These are phyloP conservation scores for Saccharomyces eubayanus DNA, from an alignment of 805 yeast genomes.

Conservation along the genomic window DNA sequence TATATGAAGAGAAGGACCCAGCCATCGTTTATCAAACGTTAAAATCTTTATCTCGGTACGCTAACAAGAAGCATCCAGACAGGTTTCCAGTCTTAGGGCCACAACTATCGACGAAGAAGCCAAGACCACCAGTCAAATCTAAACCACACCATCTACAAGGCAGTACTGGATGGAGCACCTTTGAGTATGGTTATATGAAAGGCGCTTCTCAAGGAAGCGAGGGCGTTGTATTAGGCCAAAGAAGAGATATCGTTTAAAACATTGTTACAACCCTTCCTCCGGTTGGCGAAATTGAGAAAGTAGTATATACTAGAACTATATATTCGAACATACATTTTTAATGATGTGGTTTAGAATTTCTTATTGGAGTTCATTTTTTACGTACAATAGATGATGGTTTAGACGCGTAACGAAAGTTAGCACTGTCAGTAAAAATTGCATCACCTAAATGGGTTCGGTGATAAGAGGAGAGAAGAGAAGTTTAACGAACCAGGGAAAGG, in stretches of 20 bases:
- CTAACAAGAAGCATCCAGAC: slow-evolving; percentile 45
- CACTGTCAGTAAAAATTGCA: neutral
- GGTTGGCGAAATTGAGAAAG: neutral
- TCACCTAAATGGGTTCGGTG: neutral
- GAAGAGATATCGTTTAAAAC: slow-evolving; percentile 35
- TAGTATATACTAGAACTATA: neutral
- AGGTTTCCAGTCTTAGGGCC: slow-evolving; percentile 51
- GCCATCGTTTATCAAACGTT: slow-evolving; percentile 69
- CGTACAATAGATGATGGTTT: neutral
- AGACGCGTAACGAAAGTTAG: neutral
- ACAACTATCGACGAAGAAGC: slow-evolving; percentile 39
- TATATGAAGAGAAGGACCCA: slow-evolving; percentile 67
- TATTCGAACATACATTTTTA: neutral
- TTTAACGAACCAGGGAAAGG: neutral
- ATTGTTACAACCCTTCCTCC: neutral
- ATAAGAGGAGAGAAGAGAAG: neutral
- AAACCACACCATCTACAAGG: slow-evolving; percentile 43
- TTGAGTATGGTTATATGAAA: slow-evolving; percentile 52
- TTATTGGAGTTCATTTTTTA: neutral
- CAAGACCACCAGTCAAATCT: slow-evolving; percentile 43
- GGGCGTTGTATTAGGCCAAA: slow-evolving; percentile 45
- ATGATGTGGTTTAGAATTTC: neutral
- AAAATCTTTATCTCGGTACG: slow-evolving; percentile 63
- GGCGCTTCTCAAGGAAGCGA: slow-evolving; percentile 50
- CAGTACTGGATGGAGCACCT: slow-evolving; percentile 45